Base-by-base conservation (phyloP, 805 yeast genomes). In the Zygosaccharomyces lentus region DNA sequence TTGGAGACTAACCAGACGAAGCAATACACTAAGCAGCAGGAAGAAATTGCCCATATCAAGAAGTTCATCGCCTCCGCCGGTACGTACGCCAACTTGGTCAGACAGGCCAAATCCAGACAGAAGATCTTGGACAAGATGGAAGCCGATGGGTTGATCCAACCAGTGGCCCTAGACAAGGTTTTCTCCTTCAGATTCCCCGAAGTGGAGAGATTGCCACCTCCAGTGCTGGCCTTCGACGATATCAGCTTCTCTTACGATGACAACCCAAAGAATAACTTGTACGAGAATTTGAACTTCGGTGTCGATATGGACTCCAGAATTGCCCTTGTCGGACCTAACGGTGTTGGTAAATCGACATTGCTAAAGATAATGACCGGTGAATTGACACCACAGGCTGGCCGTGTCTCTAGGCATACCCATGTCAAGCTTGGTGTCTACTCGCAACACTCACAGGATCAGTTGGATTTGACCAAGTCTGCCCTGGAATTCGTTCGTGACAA, bases 111-210 rank as follows among this genome's bases (percentile, higher is more conserved):
- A 73, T 93, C 99, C 27, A 87, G 98, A 75, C 99, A 93, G 79
- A 93, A 93, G 84, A 93, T 93, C 67, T 78, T 93, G 70, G 99
- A 93, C 74, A 93, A 93, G 84, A 93, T 93, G 99, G 99, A 93
- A 75, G 98, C 99, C 59, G 99, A 93, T 68, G 99, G 99, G 65
- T 77, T 86, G 62, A 86, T 93, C 64, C 87, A 87, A 73, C 84
- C 95, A 45, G 99, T 93, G 59, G 89, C 80, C 47, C 84, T 86
- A 43, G 99, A 93, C 70, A 88, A 81, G 73, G 96, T 90, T 23
- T 93, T 93, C 70, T 80, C 93, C 2, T 93, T 93, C 81, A 78
- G 85, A 62, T 93, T 93, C 80, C 88, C 97, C 43, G 89, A 83
- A 32, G 96, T 90, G 52, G 98, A 91, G 69, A 89, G 93, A 77